These are phyloP conservation scores for Scheffersomyces quercinus DNA, from an alignment of 1,139 yeast species.

Conservation along the genomic window DNA sequence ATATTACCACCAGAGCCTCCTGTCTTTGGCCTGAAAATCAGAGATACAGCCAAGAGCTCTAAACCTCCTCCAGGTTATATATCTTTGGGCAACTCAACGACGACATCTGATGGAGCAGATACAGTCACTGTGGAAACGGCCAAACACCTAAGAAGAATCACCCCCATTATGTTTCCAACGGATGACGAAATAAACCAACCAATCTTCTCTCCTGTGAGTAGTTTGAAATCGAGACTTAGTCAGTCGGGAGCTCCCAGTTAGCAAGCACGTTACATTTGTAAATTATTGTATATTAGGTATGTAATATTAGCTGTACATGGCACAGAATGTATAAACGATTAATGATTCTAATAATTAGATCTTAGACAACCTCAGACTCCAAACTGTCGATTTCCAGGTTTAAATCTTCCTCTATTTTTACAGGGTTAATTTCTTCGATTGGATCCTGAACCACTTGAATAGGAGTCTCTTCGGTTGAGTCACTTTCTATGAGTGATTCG, in stretches of 20 bases:
- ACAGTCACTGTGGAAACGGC: constrained; percentile 36
- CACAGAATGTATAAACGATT: no score
- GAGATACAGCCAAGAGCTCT: neutral
- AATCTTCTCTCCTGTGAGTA: constrained; percentile 33
- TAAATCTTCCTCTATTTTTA: neutral
- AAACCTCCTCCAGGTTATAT: neutral
- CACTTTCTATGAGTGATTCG: no score
- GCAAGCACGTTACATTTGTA: neutral
- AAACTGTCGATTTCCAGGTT: constrained; percentile 2
- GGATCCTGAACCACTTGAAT: no score
- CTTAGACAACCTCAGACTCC: neutral
- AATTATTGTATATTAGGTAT: constrained; percentile 1
- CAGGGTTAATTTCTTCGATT: neutral
- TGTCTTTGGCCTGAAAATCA: constrained; percentile 1
- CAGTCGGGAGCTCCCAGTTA: neutral
- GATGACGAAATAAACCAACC: constrained; percentile 30
- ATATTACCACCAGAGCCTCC: constrained; percentile 36
- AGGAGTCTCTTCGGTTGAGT: no score
- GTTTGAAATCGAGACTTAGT: constrained; percentile 25
- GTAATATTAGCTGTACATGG: neutral
- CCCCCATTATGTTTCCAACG: constrained; percentile 42
- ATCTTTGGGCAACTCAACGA: no score
- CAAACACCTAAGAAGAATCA: constrained; percentile 35
- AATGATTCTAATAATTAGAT: no score
- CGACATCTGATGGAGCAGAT: neutral